Base-by-base conservation (phyloP, 2,329 filamentous ascomycete species). In the Colletotrichum limetticola region DNA sequence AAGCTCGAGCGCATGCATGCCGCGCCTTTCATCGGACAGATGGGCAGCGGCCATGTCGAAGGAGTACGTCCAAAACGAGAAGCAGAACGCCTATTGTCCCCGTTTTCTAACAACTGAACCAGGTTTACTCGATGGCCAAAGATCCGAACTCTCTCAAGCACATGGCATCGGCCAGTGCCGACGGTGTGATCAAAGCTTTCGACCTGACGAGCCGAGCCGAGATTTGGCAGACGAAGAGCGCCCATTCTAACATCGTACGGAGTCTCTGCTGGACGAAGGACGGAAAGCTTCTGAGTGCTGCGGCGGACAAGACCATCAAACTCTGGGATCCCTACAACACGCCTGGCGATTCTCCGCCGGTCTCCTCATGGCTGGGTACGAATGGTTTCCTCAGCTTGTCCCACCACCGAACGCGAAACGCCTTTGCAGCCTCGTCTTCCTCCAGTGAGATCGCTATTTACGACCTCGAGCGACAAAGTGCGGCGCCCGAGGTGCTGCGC, bases 241-340 rank as follows among this genome's bases (percentile, higher is more conserved):
- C 95, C 28, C 97, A 99, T 81, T 94, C 98, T 78, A 97, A 97
- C 77, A 92, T 98, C 57, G 94, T 98, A 77, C 98, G 97, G 86
- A 94, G 93, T 16, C 88, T 98, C 80, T 93, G 92, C 77, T 99
- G 96, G 93, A 98, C 95, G 3, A 89, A 91, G 57, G 94, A 97
- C 77, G 90, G 92, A 79, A 96, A 95, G 80, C 86, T 98, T 16
- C 85, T 98, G 59, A 96, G 94, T 1, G 98, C 95, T 80, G 95
- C 94, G 6, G 92, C 91, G 73, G 97, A 99, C 83, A 91, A 91
- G 76, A 93, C 94, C 4, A 90, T 98, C 79, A 98, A 98, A 82
- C 86, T 99, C 37, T 98, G 94, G 84, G 95, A 98, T 78, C 95
- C 96, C 1, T 97, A 97, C 82, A 91, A 93, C 80, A 92, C 92